Percentiles rank a stretch among this genome's conserved stretches.
Conservation (phyloP, 441 rosid species). For the Pelargonium myrrhifolium region DNA sequence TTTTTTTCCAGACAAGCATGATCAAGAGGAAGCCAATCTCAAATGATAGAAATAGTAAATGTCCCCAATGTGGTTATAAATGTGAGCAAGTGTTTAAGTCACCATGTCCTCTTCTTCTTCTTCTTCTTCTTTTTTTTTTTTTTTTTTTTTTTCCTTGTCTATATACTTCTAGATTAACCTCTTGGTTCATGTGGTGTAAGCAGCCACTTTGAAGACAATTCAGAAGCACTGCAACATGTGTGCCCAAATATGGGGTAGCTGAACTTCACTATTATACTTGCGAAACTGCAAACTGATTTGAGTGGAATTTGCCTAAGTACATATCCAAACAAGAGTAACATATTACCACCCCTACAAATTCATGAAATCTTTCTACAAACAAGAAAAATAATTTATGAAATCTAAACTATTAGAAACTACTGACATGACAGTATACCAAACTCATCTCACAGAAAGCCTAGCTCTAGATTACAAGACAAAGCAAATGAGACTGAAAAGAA, state of each 20-base stretch:
- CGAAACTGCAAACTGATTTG: background rate
- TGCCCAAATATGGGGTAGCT: background rate
- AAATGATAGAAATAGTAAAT: background rate
- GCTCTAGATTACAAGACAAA: background rate
- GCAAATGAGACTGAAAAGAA: background rate
- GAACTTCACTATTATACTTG: background rate
- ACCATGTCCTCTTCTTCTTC: background rate
- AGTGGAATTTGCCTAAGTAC: background rate
- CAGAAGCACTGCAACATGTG: too few species aligned
- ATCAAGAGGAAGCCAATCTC: constrained; percentile 1
- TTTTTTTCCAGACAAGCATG: background rate
- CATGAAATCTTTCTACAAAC: background rate
- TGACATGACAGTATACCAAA: background rate
- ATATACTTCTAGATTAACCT: background rate
- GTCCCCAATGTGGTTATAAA: background rate
- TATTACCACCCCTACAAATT: background rate
- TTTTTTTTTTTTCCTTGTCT: too few species aligned
- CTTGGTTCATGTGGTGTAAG: background rate
- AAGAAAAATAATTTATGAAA: background rate
- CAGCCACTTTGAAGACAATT: too few species aligned
- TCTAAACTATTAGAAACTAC: background rate
- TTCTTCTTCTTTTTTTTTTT: too few species aligned
- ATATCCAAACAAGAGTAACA: constrained; percentile 3
- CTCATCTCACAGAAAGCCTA: constrained; percentile 1
- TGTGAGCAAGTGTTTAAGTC: background rate